These are phyloP conservation scores for Calcarisporium arbuscula DNA, from an alignment of 2,329 filamentous ascomycete genomes.

Conservation along the genomic window DNA sequence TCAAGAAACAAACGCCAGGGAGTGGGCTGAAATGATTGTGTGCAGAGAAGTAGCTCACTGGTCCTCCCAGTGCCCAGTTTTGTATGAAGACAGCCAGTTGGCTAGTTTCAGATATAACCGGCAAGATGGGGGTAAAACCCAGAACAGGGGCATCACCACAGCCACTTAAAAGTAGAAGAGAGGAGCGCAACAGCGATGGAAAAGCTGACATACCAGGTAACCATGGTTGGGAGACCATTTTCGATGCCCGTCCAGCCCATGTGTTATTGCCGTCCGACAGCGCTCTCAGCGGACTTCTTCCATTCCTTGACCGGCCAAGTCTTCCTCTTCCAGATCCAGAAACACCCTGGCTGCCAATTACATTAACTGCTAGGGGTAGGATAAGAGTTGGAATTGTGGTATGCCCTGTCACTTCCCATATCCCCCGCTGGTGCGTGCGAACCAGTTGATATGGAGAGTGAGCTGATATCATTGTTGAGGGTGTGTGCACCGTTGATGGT, in stretches of 20 bases:
- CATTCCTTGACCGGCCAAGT: constrained; percentile 61
- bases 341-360: constrained; percentile 52
- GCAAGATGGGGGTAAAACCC: too few species aligned
- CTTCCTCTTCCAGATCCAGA: constrained; percentile 81
- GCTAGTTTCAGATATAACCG: too few species aligned
- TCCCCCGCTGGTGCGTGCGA: constrained; percentile 23
- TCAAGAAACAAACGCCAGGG: too few species aligned
- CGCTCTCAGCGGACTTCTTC: constrained; percentile 56
- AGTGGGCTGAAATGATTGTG: too few species aligned
- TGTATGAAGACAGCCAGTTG: too few species aligned
- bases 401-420: constrained; percentile 15
- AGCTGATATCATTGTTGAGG: constrained; percentile 34
- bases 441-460: constrained; percentile 18
- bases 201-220: constrained; percentile 43
- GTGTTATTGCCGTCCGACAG: constrained; percentile 52
- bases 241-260: constrained; percentile 46
- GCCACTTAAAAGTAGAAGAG: too few species aligned
- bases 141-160: too few species aligned
- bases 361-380: too few species aligned
- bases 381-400: constrained; percentile 37
- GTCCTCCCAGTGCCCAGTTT: too few species aligned
- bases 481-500: constrained; percentile 37
- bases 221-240: constrained; percentile 38
- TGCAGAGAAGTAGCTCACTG: too few species aligned
- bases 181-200: too few species aligned